Percentiles rank a stretch among this genome's conserved stretches.
These are phyloP conservation scores for Plasmodium gallinaceum DNA, from an alignment of 169 alveolate genomes.

Conservation along the genomic window DNA sequence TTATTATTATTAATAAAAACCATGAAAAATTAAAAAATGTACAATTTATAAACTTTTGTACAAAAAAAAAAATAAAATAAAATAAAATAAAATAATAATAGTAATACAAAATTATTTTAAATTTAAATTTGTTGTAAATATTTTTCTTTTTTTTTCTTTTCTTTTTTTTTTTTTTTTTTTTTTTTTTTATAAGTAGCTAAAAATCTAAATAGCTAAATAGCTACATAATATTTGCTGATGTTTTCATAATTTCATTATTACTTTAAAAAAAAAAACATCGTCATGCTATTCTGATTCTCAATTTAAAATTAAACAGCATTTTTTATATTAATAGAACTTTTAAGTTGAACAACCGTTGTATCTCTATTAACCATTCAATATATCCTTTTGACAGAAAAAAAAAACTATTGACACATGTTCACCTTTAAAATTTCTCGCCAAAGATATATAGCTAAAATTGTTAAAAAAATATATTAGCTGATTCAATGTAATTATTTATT, in stretches of 20 bases:
- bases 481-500: constrained; percentile 11
- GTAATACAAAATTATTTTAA: constrained; percentile 6
- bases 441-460: constrained; percentile 23
- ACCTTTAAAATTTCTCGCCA: constrained; percentile 10
- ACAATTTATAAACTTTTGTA: constrained; percentile 46
- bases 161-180: constrained; percentile 11
- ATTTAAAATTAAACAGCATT: constrained; percentile 13
- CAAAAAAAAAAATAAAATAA: constrained; percentile 12
- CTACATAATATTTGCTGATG: constrained; percentile 18
- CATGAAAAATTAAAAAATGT: not conserved
- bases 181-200: constrained; percentile 11
- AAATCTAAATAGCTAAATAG: constrained; percentile 24
- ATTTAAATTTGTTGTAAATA: constrained; percentile 13
- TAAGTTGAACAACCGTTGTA: constrained; percentile 22
- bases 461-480: constrained; percentile 44
- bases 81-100: constrained; percentile 18
- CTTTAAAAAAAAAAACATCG: constrained; percentile 9
- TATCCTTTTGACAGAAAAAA: constrained; percentile 13
- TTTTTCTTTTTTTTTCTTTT: constrained; percentile 5
- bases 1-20: constrained; percentile 4
- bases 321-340: constrained; percentile 33
- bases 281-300: not conserved
- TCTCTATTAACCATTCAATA: constrained; percentile 21
- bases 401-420: constrained; percentile 3
- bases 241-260: constrained; percentile 41